phyloP scores from a whole-genome alignment of 441 rosid genomes.

The Jatropha multifida region DNA sequence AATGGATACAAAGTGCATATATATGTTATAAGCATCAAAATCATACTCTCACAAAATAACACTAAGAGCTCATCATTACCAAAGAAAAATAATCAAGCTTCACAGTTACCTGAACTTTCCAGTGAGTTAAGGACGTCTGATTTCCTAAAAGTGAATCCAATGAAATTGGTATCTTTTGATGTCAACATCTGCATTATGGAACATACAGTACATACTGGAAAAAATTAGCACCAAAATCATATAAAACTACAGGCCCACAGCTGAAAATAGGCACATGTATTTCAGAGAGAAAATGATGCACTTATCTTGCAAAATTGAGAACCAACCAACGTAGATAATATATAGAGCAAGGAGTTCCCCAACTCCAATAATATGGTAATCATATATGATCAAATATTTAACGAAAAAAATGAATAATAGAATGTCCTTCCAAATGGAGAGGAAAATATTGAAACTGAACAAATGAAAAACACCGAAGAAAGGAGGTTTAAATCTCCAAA shows the following conservation, averaged over 20 bases:
- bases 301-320: not conserved
- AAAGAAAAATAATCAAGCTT: constrained; percentile 11
- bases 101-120: constrained; percentile 66
- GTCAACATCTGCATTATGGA: constrained; percentile 78
- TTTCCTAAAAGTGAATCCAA: constrained; percentile 90
- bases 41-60: not conserved
- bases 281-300: not conserved
- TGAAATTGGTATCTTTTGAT: constrained; percentile 86
- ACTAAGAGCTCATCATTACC: not conserved
- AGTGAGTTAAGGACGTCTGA: constrained; percentile 76
- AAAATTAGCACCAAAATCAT: constrained; percentile 6
- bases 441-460: not conserved
- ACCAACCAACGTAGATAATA: not conserved
- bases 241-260: not conserved
- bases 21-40: no score
- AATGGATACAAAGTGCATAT: no score
- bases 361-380: not conserved
- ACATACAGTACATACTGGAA: constrained; percentile 20
- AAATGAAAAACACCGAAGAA: not conserved
- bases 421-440: not conserved
- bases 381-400: not conserved
- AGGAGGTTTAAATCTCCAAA: not conserved
- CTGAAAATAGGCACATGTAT: not conserved
- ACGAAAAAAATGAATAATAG: not conserved
- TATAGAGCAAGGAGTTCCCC: not conserved